These are phyloP conservation scores for Suillus cothurnatus DNA, from an alignment of 768 basidiomycete species.

Conservation along the genomic window DNA sequence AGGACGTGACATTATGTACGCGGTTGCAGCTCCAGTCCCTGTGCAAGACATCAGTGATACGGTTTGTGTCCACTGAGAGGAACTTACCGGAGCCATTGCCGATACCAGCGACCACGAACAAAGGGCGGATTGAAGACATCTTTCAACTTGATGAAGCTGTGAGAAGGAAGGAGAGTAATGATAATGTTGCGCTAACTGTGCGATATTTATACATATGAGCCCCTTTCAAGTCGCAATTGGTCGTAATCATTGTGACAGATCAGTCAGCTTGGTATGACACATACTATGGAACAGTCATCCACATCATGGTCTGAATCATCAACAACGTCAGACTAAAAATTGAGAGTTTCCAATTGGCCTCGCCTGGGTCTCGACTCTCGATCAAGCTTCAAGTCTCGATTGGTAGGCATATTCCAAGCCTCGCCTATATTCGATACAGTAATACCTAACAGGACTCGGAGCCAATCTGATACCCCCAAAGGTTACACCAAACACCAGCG, in stretches of 20 bases:
- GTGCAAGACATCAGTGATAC: conserved; percentile 7
- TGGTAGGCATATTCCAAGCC: too few species aligned
- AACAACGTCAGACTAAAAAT: too few species aligned
- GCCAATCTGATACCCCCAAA: too few species aligned
- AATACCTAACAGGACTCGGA: too few species aligned
- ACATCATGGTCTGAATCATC: too few species aligned
- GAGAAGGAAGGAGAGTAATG: background rate
- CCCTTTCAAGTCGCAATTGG: background rate
- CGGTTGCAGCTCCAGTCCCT: conserved; percentile 62
- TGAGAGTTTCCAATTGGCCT: too few species aligned
- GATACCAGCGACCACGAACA: conserved; percentile 61
- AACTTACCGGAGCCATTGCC: conserved; percentile 42
- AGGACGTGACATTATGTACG: conserved; percentile 40
- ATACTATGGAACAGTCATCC: too few species aligned
- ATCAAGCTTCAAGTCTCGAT: too few species aligned
- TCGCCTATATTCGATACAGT: too few species aligned
- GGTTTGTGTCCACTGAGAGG: background rate
- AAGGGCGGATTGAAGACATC: conserved; percentile 43
- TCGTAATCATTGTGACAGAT: background rate
- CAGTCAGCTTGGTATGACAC: too few species aligned
- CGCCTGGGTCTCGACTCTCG: too few species aligned
- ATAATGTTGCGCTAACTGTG: background rate
- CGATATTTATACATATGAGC: conserved; percentile 17
- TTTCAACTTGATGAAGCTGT: conserved; percentile 3
- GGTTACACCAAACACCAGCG: too few species aligned